phyloP scores from a whole-genome alignment of 352 stramenopile species.

The Phytophthora litchii region DNA sequence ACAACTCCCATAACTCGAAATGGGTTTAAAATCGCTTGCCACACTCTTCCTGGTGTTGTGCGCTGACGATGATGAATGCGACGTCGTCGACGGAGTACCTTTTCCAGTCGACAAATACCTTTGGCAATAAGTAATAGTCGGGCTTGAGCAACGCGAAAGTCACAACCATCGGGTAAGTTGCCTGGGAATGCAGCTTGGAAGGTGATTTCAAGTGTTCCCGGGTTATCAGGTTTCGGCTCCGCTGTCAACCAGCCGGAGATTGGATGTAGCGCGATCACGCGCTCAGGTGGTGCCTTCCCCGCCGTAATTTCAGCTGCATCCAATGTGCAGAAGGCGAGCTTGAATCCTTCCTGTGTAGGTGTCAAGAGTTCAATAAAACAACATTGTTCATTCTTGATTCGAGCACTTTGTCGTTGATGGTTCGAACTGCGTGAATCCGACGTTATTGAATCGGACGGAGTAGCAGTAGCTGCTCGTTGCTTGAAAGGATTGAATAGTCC shows the following conservation, averaged over 20 bases:
- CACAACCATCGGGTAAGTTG: constrained; percentile 17
- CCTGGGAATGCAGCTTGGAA: constrained; percentile 39
- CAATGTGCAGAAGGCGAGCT: constrained; percentile 34
- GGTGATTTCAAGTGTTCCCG: constrained; percentile 28
- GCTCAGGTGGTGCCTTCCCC: constrained; percentile 35
- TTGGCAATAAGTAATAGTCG: constrained; percentile 34
- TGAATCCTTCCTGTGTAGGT: constrained; percentile 27
- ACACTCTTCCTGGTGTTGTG: constrained; percentile 19
- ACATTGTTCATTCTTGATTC: constrained; percentile 37
- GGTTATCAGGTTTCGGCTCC: constrained; percentile 18
- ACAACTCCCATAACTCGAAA: constrained; percentile 24
- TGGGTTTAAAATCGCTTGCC: constrained; percentile 21
- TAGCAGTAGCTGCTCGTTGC: constrained; percentile 2
- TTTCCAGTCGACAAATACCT: constrained; percentile 34
- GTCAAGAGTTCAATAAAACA: constrained; percentile 40
- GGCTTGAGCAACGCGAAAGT: constrained; percentile 23
- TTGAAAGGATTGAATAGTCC: constrained; percentile 19
- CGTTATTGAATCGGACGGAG: constrained; percentile 6
- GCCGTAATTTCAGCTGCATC: constrained; percentile 31
- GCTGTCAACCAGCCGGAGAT: constrained; percentile 39
- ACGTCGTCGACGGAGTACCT: constrained; percentile 34
- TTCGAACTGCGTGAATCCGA: constrained; percentile 9
- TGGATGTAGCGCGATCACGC: constrained; percentile 39
- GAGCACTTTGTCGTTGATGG: not conserved
- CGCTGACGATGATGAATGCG: constrained; percentile 15